Percentiles rank a stretch among this genome's conserved stretches.
Conservation (phyloP, 768 basidiomycete genomes). For the Heimioporus sp. region DNA sequence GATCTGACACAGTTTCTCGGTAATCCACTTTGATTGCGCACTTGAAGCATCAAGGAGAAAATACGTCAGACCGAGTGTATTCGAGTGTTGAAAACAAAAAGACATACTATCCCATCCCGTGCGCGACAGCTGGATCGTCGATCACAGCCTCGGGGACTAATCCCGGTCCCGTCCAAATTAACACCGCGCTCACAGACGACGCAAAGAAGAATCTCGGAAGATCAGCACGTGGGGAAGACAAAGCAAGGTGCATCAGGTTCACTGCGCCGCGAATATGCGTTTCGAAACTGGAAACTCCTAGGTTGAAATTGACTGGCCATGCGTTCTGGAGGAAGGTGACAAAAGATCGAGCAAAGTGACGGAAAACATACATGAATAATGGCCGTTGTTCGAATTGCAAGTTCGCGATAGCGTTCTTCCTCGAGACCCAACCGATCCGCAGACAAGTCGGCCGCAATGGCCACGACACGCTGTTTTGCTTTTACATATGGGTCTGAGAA, state of each 20-base stretch:
- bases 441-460: constrained; percentile 44
- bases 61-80: no score
- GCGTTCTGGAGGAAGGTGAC: constrained; percentile 37
- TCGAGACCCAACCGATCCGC: constrained; percentile 40
- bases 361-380: constrained; percentile 42
- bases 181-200: constrained; percentile 42
- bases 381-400: constrained; percentile 37
- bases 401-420: constrained; percentile 33
- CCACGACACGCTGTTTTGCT: constrained; percentile 31
- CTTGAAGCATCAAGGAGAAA: constrained; percentile 1
- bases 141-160: constrained; percentile 23
- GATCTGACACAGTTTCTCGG: constrained; percentile 49
- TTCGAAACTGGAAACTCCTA: constrained; percentile 40
- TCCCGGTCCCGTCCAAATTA: constrained; percentile 18
- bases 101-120: constrained; percentile 31
- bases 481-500: neutral
- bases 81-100: no score
- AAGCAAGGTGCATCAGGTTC: constrained; percentile 49
- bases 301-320: constrained; percentile 57
- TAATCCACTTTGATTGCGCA: constrained; percentile 29
- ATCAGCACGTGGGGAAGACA: constrained; percentile 32
- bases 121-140: constrained; percentile 25
- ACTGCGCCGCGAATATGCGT: constrained; percentile 47
- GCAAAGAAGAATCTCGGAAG: constrained; percentile 49
- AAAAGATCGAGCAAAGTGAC: no score